Percentiles rank a stretch among this genome's conserved stretches.
These are phyloP conservation scores for Geotrichum histeridarum DNA, from an alignment of 1,139 yeast species.

Conservation along the genomic window DNA sequence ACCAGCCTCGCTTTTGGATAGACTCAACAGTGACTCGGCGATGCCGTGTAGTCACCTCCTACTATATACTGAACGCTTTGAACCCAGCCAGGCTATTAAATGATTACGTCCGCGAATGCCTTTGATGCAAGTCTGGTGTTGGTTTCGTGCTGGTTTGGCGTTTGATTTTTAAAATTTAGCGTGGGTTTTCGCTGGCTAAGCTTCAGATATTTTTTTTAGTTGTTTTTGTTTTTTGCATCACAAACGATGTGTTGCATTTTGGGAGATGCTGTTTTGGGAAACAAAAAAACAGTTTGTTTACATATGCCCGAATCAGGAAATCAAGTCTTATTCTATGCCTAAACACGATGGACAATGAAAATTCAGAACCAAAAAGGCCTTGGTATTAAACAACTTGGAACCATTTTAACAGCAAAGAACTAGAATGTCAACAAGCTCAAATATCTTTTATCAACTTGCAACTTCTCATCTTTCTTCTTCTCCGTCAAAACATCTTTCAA, in stretches of 20 bases:
- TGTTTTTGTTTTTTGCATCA: not conserved
- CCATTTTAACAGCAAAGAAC: too few relatives aligned
- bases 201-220: not conserved
- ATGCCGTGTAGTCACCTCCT: too few relatives aligned
- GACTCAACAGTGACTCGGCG: too few relatives aligned
- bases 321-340: not conserved
- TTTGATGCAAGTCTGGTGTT: too few relatives aligned
- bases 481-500: too few relatives aligned
- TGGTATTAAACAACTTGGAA: too few relatives aligned
- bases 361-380: not conserved
- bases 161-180: not conserved
- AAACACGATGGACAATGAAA: not conserved
- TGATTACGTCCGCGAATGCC: too few relatives aligned
- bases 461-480: not conserved
- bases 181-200: not conserved
- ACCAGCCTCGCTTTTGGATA: too few relatives aligned
- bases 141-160: too few relatives aligned
- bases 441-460: not conserved
- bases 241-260: not conserved
- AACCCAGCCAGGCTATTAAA: too few relatives aligned
- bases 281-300: conserved; percentile 8
- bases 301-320: conserved; percentile 7
- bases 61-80: too few relatives aligned
- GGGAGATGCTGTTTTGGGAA: not conserved
- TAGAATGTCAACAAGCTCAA: not conserved